phyloP scores from a whole-genome alignment of 208 protist genomes.

The Naegleria fowleri region DNA sequence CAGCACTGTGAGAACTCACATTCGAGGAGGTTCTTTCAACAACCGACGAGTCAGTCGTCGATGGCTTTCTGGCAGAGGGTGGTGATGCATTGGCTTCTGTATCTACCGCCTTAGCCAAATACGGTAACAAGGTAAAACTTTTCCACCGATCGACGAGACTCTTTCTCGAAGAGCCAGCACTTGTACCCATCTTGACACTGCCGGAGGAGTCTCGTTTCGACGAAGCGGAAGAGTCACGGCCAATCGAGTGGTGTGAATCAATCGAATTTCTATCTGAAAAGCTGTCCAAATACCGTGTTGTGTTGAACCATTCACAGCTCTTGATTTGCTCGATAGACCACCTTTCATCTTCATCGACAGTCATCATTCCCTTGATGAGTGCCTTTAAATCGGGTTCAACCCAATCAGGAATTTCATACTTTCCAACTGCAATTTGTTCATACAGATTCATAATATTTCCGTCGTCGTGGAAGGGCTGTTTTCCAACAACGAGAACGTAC shows the following conservation, averaged over 20 bases:
- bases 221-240: too few species aligned
- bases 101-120: constrained; percentile 6
- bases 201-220: too few species aligned
- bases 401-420: constrained; percentile 24
- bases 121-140: constrained; percentile 1
- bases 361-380: constrained; percentile 21
- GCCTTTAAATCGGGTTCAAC: background rate
- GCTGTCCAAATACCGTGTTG: background rate
- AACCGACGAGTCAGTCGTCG: too few species aligned
- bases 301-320: background rate
- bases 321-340: constrained; percentile 5
- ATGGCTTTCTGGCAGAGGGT: too few species aligned
- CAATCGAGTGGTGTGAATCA: too few species aligned
- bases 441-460: constrained; percentile 12
- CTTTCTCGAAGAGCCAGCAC: background rate
- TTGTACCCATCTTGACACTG: too few species aligned
- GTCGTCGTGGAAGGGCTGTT: constrained; percentile 23
- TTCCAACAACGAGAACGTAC: constrained; percentile 14
- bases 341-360: constrained; percentile 18
- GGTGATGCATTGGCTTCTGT: background rate
- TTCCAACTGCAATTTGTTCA: background rate
- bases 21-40: too few species aligned
- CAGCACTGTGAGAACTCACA: too few species aligned
- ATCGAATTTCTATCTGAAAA: too few species aligned
- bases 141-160: background rate